Evolutionary conservation across 148 eudicot species (phyloP), one percentile per base, ranked within the genome.

Genomic region (Mesembryanthemum crystallinum): DNA sequence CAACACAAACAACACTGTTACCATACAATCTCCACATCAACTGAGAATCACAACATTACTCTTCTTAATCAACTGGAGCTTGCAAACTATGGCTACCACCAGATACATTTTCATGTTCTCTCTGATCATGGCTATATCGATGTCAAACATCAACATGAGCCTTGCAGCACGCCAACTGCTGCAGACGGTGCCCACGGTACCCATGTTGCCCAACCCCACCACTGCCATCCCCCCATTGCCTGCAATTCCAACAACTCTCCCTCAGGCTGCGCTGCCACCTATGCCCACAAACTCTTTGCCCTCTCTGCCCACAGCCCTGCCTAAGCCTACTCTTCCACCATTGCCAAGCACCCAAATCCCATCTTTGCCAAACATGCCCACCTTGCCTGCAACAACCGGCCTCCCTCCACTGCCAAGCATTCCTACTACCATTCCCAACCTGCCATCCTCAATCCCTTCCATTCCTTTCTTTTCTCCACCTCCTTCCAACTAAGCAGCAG

Each of bases 371-470:
- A 69, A 47, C 58, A 69, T 69, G 59, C 73, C 73, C 5, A 27
- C 37, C 33, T 69, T 69, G 60, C 73, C 71, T 9, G 43, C 71
- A 67, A 21, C 55, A 42, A 67, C 71, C 32, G 39, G 39, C 6
- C 71, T 67, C 10, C 71, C 71, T 67, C 71, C 71, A 55, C 6
- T 67, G 71, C 73, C 73, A 47, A 51, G 21, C 39, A 47, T 69
- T 28, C 72, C 72, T 1, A 68, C 72, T 6, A 25, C 72, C 72
- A 68, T 68, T 7, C 59, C 73, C 11, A 69, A 69, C 25, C 10
- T 69, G 39, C 73, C 73, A 0, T 47, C 73, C 54, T 69, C 73
- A 12, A 45, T 69, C 73, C 73, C 73, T 45, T 25, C 73, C 25
- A 69, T 69, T 29, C 58, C 58, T 47, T 18, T 47, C 73, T 12